A percentile compares a stretch with the other conserved stretches of the same genome.
phyloP scores from a whole-genome alignment of 148 eudicot species.

The Vaccinium corymbosum region DNA sequence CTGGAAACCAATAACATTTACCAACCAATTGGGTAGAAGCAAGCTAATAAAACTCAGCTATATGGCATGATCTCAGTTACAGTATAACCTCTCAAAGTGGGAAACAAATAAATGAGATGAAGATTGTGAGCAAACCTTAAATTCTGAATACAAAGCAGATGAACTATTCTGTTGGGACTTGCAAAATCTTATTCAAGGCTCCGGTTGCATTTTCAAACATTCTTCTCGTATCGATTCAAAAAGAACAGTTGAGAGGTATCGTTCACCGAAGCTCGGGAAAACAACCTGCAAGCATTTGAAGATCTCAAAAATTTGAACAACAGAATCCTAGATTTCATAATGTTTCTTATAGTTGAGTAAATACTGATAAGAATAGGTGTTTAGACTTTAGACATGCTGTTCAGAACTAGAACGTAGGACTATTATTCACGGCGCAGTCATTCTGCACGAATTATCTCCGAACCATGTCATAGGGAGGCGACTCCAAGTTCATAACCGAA shows the following conservation, averaged over 20 bases:
- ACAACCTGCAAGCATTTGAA: slow-evolving; percentile 24
- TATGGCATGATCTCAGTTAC: slow-evolving; percentile 6
- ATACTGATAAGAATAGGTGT: background rate
- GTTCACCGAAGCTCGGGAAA: slow-evolving; percentile 37
- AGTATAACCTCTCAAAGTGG: slow-evolving; percentile 7
- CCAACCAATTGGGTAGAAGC: background rate
- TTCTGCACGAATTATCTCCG: no score
- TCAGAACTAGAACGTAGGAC: background rate
- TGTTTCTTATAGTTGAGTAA: background rate
- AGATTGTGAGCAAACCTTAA: background rate
- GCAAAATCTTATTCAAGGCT: slow-evolving; percentile 17
- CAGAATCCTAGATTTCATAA: background rate
- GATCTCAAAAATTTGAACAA: background rate
- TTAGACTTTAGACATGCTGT: background rate
- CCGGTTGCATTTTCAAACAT: slow-evolving; percentile 39
- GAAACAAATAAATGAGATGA: background rate
- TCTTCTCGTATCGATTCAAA: slow-evolving; percentile 40
- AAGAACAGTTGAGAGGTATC: slow-evolving; percentile 30
- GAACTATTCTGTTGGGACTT: background rate
- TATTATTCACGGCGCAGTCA: no score
- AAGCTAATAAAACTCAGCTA: background rate
- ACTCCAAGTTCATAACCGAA: background rate
- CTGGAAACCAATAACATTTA: background rate
- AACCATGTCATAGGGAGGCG: background rate
- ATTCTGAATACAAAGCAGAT: background rate